Evolutionary conservation across 2,329 filamentous ascomycete genomes (phyloP), one percentile per base, ranked within the genome.

Genomic region (Fusarium fracticaudum): DNA sequence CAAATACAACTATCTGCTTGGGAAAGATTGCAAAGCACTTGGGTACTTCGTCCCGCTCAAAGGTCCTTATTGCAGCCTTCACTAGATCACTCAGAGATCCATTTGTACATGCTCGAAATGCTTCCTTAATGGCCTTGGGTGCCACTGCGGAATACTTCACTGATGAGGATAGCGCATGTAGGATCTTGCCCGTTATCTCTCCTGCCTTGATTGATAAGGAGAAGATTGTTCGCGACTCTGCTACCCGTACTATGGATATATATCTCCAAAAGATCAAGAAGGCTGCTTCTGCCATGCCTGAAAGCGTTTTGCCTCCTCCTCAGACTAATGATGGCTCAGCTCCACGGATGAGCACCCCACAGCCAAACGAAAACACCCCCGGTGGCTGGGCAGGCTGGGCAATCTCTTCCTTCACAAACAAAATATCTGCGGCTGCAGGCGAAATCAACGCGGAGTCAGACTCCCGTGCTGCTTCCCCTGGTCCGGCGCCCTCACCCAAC

Each of bases 331-430:
- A 87, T 18, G 85, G 85, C 9, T 85, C 83, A 26, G 87, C 89
- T 2, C 92, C 94, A 3, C 90, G 94, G 40, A 96, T 97, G 87
- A 91, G 92, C 71, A 96, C 93, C 3, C 92, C 94, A 4, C 93
- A 94, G 69, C 85, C 88, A 5, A 91, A 91, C 6, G 87, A 88
- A 8, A 78, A 69, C 43, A 81, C 78, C 10, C 78, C 81, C 24
- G 79, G 79, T 20, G 79, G 83, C n/a, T 98, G 96, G 96, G 91
- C 96, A 3, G 96, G 96, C 18, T 99, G 96, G 96, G 96, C 96
- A 3, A 98, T 99, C 62, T 98, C 96, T 0, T 98, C 95, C 3
- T 99, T 99, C 80, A 98, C 96, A 5, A 98, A 98, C 83, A 98
- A 98, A 79, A 82, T 98, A 18, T 92, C 94, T 4, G 85, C 93